Percentiles rank a stretch among this genome's conserved stretches.
These are phyloP conservation scores for Solanum hybrid DNA, from an alignment of 305 asterid species.

Conservation along the genomic window DNA sequence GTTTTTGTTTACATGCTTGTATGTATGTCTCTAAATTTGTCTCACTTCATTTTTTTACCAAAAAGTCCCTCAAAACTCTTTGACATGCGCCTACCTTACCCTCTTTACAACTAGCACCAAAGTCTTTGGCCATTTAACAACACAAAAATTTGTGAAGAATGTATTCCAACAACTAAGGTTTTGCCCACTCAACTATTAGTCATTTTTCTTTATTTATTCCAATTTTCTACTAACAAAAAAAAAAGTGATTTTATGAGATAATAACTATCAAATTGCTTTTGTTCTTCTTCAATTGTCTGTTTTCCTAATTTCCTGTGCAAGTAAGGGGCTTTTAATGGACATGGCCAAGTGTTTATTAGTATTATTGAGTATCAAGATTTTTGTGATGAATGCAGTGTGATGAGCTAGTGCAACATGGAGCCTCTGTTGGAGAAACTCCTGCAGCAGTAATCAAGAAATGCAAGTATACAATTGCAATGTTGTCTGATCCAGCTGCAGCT, in stretches of 20 bases:
- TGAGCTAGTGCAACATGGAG: constrained; percentile 85
- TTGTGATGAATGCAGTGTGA: constrained; percentile 53
- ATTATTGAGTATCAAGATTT: neutral
- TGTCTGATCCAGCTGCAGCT: constrained; percentile 95
- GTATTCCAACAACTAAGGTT: neutral
- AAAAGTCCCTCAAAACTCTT: neutral
- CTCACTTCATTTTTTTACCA: neutral
- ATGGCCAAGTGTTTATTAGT: neutral
- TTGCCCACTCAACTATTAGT: neutral
- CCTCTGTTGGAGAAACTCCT: constrained; percentile 69
- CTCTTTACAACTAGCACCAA: neutral
- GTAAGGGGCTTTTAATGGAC: neutral
- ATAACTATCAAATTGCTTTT: neutral
- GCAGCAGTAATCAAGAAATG: constrained; percentile 87
- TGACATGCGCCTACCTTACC: neutral
- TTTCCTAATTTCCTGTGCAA: neutral
- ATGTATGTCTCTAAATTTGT: neutral
- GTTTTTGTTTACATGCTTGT: neutral
- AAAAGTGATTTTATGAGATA: neutral
- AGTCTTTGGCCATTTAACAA: neutral
- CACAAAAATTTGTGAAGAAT: neutral
- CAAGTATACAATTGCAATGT: constrained; percentile 87
- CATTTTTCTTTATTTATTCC: neutral
- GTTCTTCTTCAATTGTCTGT: neutral
- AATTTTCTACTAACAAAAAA: neutral